Base-by-base conservation (phyloP, 2,329 filamentous ascomycete species). In the Fusarium keratoplasticum region DNA sequence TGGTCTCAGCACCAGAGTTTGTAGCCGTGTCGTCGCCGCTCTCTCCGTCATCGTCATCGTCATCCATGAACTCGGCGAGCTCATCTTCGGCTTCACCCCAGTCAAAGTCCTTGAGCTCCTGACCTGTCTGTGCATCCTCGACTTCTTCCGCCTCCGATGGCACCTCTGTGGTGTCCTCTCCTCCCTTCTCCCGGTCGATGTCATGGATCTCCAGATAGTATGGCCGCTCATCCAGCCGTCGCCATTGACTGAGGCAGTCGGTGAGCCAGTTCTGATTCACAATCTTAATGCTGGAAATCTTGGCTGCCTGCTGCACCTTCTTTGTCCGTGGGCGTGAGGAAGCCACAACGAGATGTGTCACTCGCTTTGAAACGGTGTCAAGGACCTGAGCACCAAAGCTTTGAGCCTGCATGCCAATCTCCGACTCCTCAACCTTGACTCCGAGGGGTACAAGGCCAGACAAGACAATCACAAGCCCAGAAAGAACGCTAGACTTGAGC, bases 261-360 rank as follows among this genome's bases (percentile, higher is more conserved):
- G 92, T 88, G 33, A 99, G 90, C 96, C 96, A 99, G 77, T 94
- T 91, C 62, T 95, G 93, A 76, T 93, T 95, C 57, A 99, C 96
- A 67, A 99, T 97, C 81, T 95, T 95, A 82, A 98, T 94, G 61
- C 91, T 90, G 0, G 93, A 87, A 64, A 95, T 93, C 72, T 92
- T 91, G 16, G 94, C 92, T 0, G 96, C 96, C 82, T 95, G 93
- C 57, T 94, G 92, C 50, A 98, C 95, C 83, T 99, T 99, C 62
- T 94, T 93, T 0, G 96, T 98, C 25, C 95, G 91, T 35, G 93
- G 93, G 27, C 93, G 88, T 18, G 89, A 87, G 20, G 90, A 90
- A 61, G 90, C 92, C 10, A 93, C 91, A 3, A 95, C 92, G 6
- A 95, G 88, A 81, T 95, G 94, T 0, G 93, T 95, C 16, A 94